Evolutionary conservation across 495 filamentous ascomycete species (phyloP).

Genomic region (Annulohypoxylon stygium): DNA sequence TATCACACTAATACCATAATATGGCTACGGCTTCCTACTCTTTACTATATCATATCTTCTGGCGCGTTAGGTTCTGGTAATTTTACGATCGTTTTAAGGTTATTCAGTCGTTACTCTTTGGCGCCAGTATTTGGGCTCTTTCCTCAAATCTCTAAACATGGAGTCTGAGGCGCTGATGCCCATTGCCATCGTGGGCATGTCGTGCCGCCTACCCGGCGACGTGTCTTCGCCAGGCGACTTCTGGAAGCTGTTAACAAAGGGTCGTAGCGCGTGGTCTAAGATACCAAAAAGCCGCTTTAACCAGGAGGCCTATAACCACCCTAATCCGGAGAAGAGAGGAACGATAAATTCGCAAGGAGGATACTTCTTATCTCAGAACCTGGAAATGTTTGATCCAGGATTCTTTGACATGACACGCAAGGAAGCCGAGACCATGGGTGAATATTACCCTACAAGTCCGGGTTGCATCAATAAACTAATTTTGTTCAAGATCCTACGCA

Average conservation of each 20-base stretch:
- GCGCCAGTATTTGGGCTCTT: constrained; percentile 14
- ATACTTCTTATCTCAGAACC: constrained; percentile 67
- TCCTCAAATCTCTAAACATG: constrained; percentile 36
- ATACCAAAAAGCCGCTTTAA: constrained; percentile 77
- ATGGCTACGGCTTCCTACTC: not conserved
- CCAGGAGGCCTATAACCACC: constrained; percentile 75
- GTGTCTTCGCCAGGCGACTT: constrained; percentile 58
- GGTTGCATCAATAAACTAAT: constrained; percentile 15
- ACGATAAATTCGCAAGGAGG: constrained; percentile 61
- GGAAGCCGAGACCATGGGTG: constrained; percentile 65
- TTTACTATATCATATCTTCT: constrained; percentile 30
- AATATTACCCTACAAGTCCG: not conserved
- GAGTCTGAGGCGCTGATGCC: constrained; percentile 47
- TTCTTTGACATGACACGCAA: constrained; percentile 65
- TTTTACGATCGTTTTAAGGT: constrained; percentile 10
- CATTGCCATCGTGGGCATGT: constrained; percentile 63
- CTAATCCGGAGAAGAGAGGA: constrained; percentile 60
- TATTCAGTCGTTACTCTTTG: constrained; percentile 14
- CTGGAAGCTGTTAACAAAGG: constrained; percentile 60
- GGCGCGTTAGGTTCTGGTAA: constrained; percentile 4
- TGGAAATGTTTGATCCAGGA: constrained; percentile 63
- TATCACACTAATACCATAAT: not conserved
- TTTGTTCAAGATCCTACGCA: constrained; percentile 66
- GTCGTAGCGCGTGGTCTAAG: constrained; percentile 55
- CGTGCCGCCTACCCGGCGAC: constrained; percentile 63